Evolutionary conservation across 805 yeast species (phyloP), one percentile per base, ranked within the genome.

Genomic region (Lipomyces sp.): DNA sequence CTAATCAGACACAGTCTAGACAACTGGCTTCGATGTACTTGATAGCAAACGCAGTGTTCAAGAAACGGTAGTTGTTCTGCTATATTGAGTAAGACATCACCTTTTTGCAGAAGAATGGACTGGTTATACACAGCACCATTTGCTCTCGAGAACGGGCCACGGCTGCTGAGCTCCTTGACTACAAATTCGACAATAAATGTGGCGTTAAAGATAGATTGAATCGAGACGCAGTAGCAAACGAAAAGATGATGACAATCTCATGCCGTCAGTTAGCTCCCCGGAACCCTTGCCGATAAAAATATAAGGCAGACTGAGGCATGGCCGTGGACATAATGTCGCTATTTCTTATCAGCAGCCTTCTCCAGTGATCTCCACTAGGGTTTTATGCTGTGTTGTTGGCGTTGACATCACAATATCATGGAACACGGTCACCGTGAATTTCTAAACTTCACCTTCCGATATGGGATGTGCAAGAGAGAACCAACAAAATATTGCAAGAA

Each of bases 111-210:
- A 87, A 87, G 88, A 89, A 80, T 37, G 87, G 88, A 7, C 92
- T 87, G 64, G 82, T 84, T 70, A 88, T 86, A 24, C 24, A 24
- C 24, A 24, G 24, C 24, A 24, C 24, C 24, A n/a, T n/a, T n/a
- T n/a, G n/a, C 24, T 24, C 24, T 24, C 24, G 24, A 24, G 24
- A 24, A 1, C 24, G 24, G 24, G 69, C 87, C 87, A 75, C 81
- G 80, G 68, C 85, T 81, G 15, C 88, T 85, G 89, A 91, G 88
- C 78, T 90, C 95, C 62, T 89, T 84, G 24, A 93, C 88, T 61
- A 89, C 80, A 24, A 24, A 24, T 24, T 24, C 24, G 24, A 24
- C 24, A 24, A 24, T 24, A 1, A 24, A 24, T 1, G 1, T 24
- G 24, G 24, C 24, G 24, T 24, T 24, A 24, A 24, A 24, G 24